Percentiles rank a stretch among this genome's conserved stretches.
Evolutionary conservation across 1,284 basidiomycete genomes (phyloP).

Genomic region (Pseudozyma hubeiensis): DNA sequence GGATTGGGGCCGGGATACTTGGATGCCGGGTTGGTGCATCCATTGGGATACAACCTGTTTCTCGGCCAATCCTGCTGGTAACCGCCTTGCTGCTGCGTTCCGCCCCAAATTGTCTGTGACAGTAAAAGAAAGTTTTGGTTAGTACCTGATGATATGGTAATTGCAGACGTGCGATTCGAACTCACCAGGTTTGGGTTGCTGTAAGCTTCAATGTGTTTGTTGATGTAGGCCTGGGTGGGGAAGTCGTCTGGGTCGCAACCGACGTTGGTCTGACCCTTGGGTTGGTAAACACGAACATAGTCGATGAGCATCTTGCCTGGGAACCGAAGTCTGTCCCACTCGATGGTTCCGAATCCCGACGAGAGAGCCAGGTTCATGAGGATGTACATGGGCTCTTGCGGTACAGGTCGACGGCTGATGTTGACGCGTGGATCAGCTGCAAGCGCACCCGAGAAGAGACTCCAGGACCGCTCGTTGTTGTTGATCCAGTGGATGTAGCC

Average conservation of each 20-base stretch:
- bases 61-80: conserved; percentile 61
- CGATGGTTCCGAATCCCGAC: conserved; percentile 51
- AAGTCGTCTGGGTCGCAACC: conserved; percentile 69
- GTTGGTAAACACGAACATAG: conserved; percentile 63
- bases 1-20: conserved; percentile 46
- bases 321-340: conserved; percentile 39
- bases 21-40: conserved; percentile 45
- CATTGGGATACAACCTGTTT: conserved; percentile 52
- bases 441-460: conserved; percentile 78
- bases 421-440: conserved; percentile 73
- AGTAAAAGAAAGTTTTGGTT: no score
- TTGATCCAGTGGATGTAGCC: conserved; percentile 76
- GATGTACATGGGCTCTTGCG: conserved; percentile 64
- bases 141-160: no score
- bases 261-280: conserved; percentile 55
- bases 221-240: conserved; percentile 74
- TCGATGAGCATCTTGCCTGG: conserved; percentile 58
- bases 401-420: conserved; percentile 47
- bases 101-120: conserved; percentile 54
- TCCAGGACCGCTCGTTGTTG: conserved; percentile 49
- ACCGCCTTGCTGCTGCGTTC: conserved; percentile 53
- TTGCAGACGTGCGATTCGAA: no score
- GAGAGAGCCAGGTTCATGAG: conserved; percentile 64
- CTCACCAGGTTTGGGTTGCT: conserved; percentile 48
- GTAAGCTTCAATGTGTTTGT: conserved; percentile 55